Conservation (phyloP, 495 filamentous ascomycete genomes). For the Daldinia bambusicola region DNA sequence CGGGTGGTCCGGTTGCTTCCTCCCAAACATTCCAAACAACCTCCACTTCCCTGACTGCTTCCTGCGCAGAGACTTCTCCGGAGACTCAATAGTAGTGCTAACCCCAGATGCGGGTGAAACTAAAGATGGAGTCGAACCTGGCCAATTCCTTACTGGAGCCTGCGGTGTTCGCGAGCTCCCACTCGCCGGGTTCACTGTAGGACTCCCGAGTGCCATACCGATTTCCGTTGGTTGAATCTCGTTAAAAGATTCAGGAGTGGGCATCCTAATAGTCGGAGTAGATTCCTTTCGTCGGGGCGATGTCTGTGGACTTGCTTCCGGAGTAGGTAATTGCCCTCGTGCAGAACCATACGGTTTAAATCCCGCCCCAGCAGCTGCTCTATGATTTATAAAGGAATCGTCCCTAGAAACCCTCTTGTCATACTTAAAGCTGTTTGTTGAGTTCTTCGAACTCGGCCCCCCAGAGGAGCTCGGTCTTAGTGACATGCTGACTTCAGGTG, state of each 20-base stretch:
- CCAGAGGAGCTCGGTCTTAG: constrained; percentile 56
- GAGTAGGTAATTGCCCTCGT: constrained; percentile 55
- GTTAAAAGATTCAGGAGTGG: constrained; percentile 55
- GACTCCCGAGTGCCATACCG: constrained; percentile 70
- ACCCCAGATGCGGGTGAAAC: constrained; percentile 43
- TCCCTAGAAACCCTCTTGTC: constrained; percentile 58
- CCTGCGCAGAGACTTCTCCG: constrained; percentile 55
- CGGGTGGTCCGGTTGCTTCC: constrained; percentile 49
- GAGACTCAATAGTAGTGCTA: constrained; percentile 42
- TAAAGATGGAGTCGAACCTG: constrained; percentile 12
- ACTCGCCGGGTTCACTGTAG: constrained; percentile 45
- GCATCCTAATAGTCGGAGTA: constrained; percentile 45
- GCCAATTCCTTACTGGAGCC: constrained; percentile 26
- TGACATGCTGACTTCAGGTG: constrained; percentile 50
- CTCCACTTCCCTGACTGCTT: constrained; percentile 62
- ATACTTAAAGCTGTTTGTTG: constrained; percentile 43
- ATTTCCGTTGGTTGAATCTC: constrained; percentile 54
- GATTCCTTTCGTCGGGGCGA: constrained; percentile 39
- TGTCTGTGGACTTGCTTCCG: constrained; percentile 53
- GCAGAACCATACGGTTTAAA: constrained; percentile 47
- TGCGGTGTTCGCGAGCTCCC: constrained; percentile 32
- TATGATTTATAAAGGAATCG: constrained; percentile 57
- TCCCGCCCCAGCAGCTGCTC: constrained; percentile 30
- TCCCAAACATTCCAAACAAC: constrained; percentile 62
- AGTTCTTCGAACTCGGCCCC: constrained; percentile 37